Conservation (phyloP, 116 monocot species). For the Dioscorea cayenensis region DNA sequence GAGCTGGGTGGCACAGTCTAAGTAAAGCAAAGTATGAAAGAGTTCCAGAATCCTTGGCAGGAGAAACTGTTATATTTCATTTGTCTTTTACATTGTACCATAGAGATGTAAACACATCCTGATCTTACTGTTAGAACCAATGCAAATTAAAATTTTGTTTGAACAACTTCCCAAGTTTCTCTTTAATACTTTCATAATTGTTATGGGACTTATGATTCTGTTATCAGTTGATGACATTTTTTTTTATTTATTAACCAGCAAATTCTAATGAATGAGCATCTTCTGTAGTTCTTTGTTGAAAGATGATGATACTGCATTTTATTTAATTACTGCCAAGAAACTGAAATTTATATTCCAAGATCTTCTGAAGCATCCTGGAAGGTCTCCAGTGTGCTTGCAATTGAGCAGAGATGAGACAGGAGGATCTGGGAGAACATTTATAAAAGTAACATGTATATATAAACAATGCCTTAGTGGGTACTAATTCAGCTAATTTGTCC, state of each 20-base stretch:
- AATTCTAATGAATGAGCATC: not conserved
- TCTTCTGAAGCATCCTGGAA: conserved; percentile 5
- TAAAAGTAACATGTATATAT: not conserved
- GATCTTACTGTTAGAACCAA: not conserved
- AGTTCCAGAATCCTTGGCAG: not conserved
- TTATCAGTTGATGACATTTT: not conserved
- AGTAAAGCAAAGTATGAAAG: not conserved
- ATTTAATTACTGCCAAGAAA: not conserved
- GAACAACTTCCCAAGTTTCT: not conserved
- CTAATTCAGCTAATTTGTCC: not conserved
- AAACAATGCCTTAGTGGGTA: not conserved
- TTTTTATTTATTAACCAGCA: not conserved
- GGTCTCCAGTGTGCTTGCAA: not conserved
- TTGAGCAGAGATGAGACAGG: not conserved
- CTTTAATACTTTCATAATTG: not conserved
- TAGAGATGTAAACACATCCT: not conserved
- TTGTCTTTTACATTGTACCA: not conserved
- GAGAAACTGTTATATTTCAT: not conserved
- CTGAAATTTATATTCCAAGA: not conserved
- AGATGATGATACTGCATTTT: not conserved
- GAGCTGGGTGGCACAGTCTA: not conserved
- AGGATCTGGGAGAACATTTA: not conserved
- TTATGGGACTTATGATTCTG: not conserved
- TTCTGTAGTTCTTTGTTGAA: not conserved
- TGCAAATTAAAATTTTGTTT: not conserved